Evolutionary conservation across 2,329 filamentous ascomycete genomes (phyloP), one percentile per base, ranked within the genome.

Genomic region (Aspergillus sp.): DNA sequence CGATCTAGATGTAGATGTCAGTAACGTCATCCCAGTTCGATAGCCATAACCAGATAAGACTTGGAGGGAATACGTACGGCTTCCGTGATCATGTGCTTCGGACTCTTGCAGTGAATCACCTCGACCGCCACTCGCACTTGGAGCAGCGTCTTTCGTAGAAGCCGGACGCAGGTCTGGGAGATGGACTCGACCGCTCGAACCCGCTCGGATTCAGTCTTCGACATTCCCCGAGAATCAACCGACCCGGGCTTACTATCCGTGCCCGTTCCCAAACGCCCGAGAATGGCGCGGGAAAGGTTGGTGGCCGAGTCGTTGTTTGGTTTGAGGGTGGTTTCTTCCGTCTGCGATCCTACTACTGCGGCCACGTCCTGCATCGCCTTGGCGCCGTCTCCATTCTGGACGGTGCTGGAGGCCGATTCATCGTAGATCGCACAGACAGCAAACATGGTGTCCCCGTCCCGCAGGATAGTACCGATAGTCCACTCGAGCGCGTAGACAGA

Each of bases 71-170:
- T 14, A 76, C 81, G 72, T 66, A 84, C 82, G 61, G 96, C 91
- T 76, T 97, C 94, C 0, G 91, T 95, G 58, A 99, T 91, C 76
- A 97, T 82, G 70, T 96, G 92, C 71, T 94, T 93, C 3, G 94
- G 91, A 65, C 89, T 96, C 79, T 96, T 97, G 85, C 94, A 97
- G 73, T 97, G 94, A 60, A 99, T 87, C 24, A 97, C 93, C 73
- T 99, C 94, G 32, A 99, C 87, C 47, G 96, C 90, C 45, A 96
- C 89, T 52, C 91, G 85, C 45, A 96, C 92, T 70, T 99, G 93
- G 53, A 99, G 78, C 58, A 89, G 84, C 1, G 94, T 99, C 79
- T 95, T 96, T 54, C 93, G 83, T 54, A 99, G 75, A 43, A 97
- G 76, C 59, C 87, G 88, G n/a, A 94, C 82, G 49, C 95, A 90